Conservation (phyloP, 2,329 filamentous ascomycete species). For the Xylariaceae sp. region DNA sequence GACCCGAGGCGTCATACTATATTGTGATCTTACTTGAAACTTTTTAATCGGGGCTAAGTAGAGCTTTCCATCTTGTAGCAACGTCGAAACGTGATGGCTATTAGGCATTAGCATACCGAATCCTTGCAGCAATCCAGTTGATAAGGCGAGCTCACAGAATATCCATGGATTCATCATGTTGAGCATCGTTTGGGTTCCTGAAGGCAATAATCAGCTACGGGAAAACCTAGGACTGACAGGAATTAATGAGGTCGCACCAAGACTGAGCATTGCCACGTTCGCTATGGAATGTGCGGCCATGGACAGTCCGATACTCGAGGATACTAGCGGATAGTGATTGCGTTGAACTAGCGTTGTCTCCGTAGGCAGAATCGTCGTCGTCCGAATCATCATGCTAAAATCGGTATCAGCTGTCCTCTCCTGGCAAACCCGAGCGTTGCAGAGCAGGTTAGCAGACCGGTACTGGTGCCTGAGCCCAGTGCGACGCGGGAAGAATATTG, state of each 20-base stretch:
- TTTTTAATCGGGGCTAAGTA: constrained; percentile 29
- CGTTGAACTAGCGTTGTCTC: constrained; percentile 35
- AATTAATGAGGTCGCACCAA: constrained; percentile 25
- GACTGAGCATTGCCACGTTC: constrained; percentile 35
- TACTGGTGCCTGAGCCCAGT: constrained; percentile 30
- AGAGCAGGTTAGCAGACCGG: constrained; percentile 19
- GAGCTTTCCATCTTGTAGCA: constrained; percentile 33
- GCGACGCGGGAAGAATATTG: constrained; percentile 30
- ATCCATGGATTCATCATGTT: constrained; percentile 36
- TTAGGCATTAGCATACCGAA: constrained; percentile 4
- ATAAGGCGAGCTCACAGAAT: constrained; percentile 29
- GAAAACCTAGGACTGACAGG: not conserved
- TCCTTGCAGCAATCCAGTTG: not conserved
- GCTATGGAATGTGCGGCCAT: constrained; percentile 37
- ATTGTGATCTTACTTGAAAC: constrained; percentile 23
- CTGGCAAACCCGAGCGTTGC: not conserved
- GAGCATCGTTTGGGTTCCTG: constrained; percentile 38
- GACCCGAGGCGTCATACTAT: not conserved
- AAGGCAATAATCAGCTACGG: constrained; percentile 4
- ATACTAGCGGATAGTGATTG: constrained; percentile 37
- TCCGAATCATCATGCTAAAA: constrained; percentile 16
- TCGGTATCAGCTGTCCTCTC: constrained; percentile 2
- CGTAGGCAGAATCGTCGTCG: constrained; percentile 35
- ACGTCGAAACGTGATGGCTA: constrained; percentile 35
- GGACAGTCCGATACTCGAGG: constrained; percentile 36